Conservation (phyloP, 108 stramenopile species). For the Cyclotella atomus region DNA sequence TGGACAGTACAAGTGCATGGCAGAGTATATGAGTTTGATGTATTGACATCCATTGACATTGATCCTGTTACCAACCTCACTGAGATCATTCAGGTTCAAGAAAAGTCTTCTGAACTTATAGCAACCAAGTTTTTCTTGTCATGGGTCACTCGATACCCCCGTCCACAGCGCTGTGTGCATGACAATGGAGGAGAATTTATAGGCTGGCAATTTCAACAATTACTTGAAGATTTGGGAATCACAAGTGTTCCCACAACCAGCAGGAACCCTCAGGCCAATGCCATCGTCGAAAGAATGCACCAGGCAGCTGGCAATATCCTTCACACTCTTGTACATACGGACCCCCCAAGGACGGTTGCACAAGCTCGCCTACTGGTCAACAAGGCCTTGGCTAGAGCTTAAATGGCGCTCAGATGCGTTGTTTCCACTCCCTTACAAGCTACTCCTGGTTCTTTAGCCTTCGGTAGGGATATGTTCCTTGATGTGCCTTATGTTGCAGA, state of each 20-base stretch:
- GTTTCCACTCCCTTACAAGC: constrained; percentile 6
- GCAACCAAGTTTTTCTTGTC: neutral
- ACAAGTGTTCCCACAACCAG: constrained; percentile 21
- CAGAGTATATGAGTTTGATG: too few species aligned
- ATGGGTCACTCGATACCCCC: neutral
- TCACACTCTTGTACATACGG: neutral
- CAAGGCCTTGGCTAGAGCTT: neutral
- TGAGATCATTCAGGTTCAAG: too few species aligned
- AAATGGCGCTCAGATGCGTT: constrained; percentile 26
- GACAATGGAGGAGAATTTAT: too few species aligned
- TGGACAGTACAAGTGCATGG: too few species aligned
- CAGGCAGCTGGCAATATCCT: constrained; percentile 9
- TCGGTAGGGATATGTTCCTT: constrained; percentile 52
- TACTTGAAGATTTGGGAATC: constrained; percentile 21
- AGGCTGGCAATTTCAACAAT: constrained; percentile 46
- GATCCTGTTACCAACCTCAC: too few species aligned
- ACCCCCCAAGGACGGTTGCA: neutral
- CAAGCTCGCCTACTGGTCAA: neutral
- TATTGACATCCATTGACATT: too few species aligned
- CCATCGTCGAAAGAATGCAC: constrained; percentile 9
- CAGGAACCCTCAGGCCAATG: constrained; percentile 5
- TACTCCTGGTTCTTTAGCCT: constrained; percentile 50
- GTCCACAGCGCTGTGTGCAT: constrained; percentile 9
- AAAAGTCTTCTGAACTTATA: neutral
- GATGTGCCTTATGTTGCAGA: constrained; percentile 34